Conservation (phyloP, 306 rosid genomes). For the Trifolium repens region DNA sequence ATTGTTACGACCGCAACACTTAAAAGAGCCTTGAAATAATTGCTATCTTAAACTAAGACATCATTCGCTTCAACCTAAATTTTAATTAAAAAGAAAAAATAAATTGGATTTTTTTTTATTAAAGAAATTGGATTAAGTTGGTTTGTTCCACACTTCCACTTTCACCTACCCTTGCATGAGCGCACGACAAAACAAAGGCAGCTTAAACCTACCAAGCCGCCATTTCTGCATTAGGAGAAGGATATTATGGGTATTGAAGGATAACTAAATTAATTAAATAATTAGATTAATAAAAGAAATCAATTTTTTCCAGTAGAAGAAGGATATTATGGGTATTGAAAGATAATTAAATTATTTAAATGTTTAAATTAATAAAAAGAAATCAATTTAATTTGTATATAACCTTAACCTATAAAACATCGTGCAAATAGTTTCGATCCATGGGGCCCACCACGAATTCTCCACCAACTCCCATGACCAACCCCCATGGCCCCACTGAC, state of each 20-base stretch:
- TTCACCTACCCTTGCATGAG: conserved; percentile 37
- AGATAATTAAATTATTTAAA: background rate
- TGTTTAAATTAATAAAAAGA: background rate
- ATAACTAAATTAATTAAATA: conserved; percentile 1
- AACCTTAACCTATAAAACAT: conserved; percentile 6
- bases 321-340: conserved; percentile 9
- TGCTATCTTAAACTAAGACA: too few species aligned
- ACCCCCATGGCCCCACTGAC: conserved; percentile 32
- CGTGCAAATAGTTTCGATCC: conserved; percentile 22
- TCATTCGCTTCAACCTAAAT: too few species aligned
- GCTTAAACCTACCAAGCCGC: conserved; percentile 39
- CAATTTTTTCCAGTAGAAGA: background rate
- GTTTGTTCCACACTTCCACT: background rate
- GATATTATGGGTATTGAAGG: background rate
- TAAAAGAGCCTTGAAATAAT: too few species aligned
- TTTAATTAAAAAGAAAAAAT: too few species aligned
- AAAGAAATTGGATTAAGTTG: background rate
- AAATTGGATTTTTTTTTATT: background rate
- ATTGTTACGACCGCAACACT: too few species aligned
- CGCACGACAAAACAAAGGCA: conserved; percentile 19
- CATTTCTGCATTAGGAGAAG: background rate
- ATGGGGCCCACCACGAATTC: conserved; percentile 42
- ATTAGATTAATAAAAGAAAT: background rate
- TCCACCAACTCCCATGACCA: conserved; percentile 50
- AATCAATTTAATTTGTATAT: too few species aligned